Base-by-base conservation (phyloP, 495 filamentous ascomycete genomes). In the Trypethelium eluteriae region DNA sequence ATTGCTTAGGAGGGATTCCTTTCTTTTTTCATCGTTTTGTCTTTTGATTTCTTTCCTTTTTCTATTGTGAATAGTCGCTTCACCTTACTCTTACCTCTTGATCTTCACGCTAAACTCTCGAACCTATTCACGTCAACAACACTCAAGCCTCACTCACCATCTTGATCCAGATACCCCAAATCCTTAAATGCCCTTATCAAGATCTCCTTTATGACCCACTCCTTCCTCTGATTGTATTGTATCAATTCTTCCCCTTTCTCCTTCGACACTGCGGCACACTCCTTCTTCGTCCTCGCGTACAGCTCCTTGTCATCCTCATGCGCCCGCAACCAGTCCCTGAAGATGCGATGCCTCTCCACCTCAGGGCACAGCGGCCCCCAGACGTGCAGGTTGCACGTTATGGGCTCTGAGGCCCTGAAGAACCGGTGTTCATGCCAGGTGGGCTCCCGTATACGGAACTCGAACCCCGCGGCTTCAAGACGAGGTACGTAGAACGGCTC, bases 391-490 rank as follows among this genome's bases (percentile, higher is more conserved):
- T 82, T 82, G 53, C 65, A 67, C 39, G 50, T 53, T 61, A 72
- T 71, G 34, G 70, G 70, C 39, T 72, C 70, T 35, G 49, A 50
- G 44, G 69, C 65, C 11, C 63, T 69, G 50, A 83, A 79, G 61
- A 80, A 79, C 47, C 81, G 79, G 68, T 83, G 81, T 57, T 80
- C 65, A 68, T 82, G 72, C 80, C 80, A 81, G 4, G 38, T 34
- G 3, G 79, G 78, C 74, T 83, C 79, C 38, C 81, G 79, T 11
- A 79, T 44, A 46, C 81, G 65, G 66, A 81, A 81, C 56, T 68
- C 74, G 64, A 82, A 82, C 2, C 79, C 80, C 12, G 71, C 73
- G 2, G 57, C 67, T 69, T 81, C 75, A 38, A 83, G 78, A 62
- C 70, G 70, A n/a, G 71, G 72, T 6, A 82, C 77, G 64, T 82